Conservation (phyloP, 495 filamentous ascomycete species). For the Lasiosphaeria hispida region DNA sequence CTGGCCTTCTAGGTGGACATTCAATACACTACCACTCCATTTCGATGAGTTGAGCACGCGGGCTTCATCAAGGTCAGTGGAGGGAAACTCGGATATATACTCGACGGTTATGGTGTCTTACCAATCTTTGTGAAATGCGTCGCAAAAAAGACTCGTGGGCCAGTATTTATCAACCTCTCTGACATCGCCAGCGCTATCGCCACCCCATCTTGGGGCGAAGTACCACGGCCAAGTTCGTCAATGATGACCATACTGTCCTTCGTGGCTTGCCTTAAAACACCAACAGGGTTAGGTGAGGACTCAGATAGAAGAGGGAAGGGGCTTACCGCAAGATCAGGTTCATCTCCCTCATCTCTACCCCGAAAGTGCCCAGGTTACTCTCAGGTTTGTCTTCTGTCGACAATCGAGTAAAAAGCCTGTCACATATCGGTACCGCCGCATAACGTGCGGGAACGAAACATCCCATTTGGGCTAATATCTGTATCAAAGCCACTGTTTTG, state of each 20-base stretch:
- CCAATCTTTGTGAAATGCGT: conserved; percentile 85
- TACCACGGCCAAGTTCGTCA: conserved; percentile 91
- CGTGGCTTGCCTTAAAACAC: conserved; percentile 59
- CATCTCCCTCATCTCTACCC: conserved; percentile 92
- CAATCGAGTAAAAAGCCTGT: conserved; percentile 82
- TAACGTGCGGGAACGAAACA: conserved; percentile 85
- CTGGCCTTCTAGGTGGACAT: conserved; percentile 76
- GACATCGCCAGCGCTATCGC: conserved; percentile 86
- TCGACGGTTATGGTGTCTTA: conserved; percentile 24
- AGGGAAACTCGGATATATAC: background rate
- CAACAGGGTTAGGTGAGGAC: conserved; percentile 38
- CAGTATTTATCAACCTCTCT: conserved; percentile 77
- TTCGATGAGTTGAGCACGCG: conserved; percentile 61
- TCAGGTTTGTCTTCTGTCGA: conserved; percentile 87
- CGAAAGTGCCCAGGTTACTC: conserved; percentile 89
- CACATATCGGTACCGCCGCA: conserved; percentile 75
- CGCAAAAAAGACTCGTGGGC: conserved; percentile 81
- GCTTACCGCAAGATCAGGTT: conserved; percentile 74
- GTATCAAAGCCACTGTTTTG: conserved; percentile 76
- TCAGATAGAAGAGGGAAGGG: conserved; percentile 30
- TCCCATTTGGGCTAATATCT: conserved; percentile 90
- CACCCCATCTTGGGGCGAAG: conserved; percentile 83
- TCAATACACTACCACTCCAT: conserved; percentile 75
- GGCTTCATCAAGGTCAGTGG: conserved; percentile 37
- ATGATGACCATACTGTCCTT: conserved; percentile 75